A percentile compares a stretch with the other conserved stretches of the same genome.
These are phyloP conservation scores for Graphium sp. DNA, from an alignment of 2,329 filamentous ascomycete species.

Conservation along the genomic window DNA sequence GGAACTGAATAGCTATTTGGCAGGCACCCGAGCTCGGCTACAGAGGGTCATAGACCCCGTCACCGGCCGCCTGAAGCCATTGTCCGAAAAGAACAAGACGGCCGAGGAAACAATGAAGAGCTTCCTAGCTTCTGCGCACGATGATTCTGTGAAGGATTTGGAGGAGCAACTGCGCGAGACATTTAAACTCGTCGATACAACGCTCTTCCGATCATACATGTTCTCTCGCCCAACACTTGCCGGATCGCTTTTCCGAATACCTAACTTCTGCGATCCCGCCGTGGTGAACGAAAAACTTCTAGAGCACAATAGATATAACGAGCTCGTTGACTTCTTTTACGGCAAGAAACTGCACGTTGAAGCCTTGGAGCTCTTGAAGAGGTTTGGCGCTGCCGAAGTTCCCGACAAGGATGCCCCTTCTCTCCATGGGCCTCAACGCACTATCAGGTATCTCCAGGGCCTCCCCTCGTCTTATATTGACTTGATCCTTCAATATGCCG, in stretches of 20 bases:
- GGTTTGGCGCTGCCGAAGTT: conserved; percentile 51
- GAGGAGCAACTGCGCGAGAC: conserved; percentile 57
- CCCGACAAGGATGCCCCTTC: conserved; percentile 30
- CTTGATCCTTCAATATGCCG: conserved; percentile 77
- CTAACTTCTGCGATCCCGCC: conserved; percentile 92
- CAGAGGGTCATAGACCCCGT: conserved; percentile 45
- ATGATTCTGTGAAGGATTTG: conserved; percentile 41
- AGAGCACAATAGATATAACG: conserved; percentile 75
- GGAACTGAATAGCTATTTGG: conserved; percentile 75
- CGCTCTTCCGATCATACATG: conserved; percentile 91
- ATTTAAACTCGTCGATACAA: conserved; percentile 80
- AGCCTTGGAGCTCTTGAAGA: conserved; percentile 65
- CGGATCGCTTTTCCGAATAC: conserved; percentile 79
- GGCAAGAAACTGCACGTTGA: conserved; percentile 86
- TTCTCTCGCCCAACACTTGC: conserved; percentile 73
- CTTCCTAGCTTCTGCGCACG: conserved; percentile 28
- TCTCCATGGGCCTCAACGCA: conserved; percentile 68
- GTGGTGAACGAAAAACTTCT: conserved; percentile 89
- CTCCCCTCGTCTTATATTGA: conserved; percentile 78
- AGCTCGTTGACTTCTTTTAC: conserved; percentile 93
- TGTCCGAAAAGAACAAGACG: conserved; percentile 20
- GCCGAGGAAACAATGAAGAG: conserved; percentile 36
- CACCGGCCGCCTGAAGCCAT: conserved; percentile 42
- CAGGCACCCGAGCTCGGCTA: conserved; percentile 57
- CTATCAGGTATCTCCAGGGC: conserved; percentile 78